A percentile compares a stretch with the other conserved stretches of the same genome.
These are phyloP conservation scores for Coprinellus aureogranulatus DNA, from an alignment of 768 basidiomycete species.

Conservation along the genomic window DNA sequence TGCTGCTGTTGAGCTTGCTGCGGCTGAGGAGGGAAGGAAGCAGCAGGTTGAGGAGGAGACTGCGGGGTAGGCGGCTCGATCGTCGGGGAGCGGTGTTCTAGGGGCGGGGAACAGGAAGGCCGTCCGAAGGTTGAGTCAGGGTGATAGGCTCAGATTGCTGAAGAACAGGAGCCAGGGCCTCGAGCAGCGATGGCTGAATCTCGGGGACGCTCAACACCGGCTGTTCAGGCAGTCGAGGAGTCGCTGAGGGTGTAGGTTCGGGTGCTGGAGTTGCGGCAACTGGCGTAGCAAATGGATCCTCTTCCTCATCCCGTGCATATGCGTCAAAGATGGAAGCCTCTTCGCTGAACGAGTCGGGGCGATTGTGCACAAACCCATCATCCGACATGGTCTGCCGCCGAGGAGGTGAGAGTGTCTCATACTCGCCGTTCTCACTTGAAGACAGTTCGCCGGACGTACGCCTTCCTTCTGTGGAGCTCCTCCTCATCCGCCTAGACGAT, in stretches of 20 bases:
- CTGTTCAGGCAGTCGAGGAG: constrained; percentile 11
- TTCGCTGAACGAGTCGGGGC: constrained; percentile 78
- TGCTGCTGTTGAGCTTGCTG: constrained; percentile 13
- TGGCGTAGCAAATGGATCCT: constrained; percentile 38
- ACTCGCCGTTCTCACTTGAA: constrained; percentile 66
- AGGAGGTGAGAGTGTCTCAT: constrained; percentile 35
- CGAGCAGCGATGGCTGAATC: constrained; percentile 30
- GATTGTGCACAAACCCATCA: constrained; percentile 34
- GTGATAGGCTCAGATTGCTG: constrained; percentile 64
- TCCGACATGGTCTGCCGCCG: constrained; percentile 47
- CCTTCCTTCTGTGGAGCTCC: constrained; percentile 35
- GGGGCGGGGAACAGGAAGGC: constrained; percentile 36
- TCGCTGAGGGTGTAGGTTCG: constrained; percentile 9
- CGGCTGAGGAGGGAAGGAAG: constrained; percentile 18
- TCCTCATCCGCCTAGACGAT: constrained; percentile 39
- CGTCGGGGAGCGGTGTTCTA: constrained; percentile 60
- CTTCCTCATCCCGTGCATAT: constrained; percentile 61
- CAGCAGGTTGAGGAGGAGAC: constrained; percentile 23
- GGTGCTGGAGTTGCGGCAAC: constrained; percentile 25
- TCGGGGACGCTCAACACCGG: constrained; percentile 24
- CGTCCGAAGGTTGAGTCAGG: constrained; percentile 37
- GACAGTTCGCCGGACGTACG: constrained; percentile 72
- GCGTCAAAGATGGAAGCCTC: constrained; percentile 83
- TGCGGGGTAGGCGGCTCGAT: constrained; percentile 26
- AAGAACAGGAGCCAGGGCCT: constrained; percentile 42